Evolutionary conservation across 805 yeast genomes (phyloP), one percentile per base, ranked within the genome.

Genomic region (Sugiyamaella qingdaonensis): DNA sequence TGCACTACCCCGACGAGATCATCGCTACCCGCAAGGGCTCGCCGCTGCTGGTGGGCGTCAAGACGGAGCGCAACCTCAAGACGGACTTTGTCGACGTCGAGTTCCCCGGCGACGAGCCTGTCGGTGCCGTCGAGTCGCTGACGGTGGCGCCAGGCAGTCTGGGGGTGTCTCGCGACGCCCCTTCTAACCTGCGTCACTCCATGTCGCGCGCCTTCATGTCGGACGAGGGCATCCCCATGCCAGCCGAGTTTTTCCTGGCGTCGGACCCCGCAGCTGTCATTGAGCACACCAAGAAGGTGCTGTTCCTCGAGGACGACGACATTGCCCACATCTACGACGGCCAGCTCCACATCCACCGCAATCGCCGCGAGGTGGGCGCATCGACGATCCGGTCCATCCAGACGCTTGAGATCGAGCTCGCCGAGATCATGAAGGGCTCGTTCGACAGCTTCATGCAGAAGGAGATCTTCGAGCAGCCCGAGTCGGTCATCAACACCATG

Each of bases 11-110:
- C 42, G 88, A 92, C 71, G 99, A 94, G 76, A 84, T 91, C 48
- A 86, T 92, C 65, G 98, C 97, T 61, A 90, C 97, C 44, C 87
- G 98, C 77, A 94, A 91, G 73, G 99, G 99, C 65, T 91, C 98
- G 47, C 99, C 99, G 19, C 78, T 94, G 68, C 80, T 94, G 66
- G 88, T 94, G 59, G 99, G 99, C 74, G 98, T 94, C 61, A 94
- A 90, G 77, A 88, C 97, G 49, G 96, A 91, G 68, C 86, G 83
- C 71, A 92, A 90, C 70, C 82, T 94, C 71, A 94, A 92, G 75
- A 97, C 92, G 61, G 99, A 94, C 71, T 91, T 94, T 66, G 98
- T 94, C 53, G 99, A 94, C 69, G 97, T 94, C 52, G 99, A 94
- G 73, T 94, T 92, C 78, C 94, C 95, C 43, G 51, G 45, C 19